Percentiles rank a stretch among this genome's conserved stretches.
Evolutionary conservation across 306 rosid species (phyloP).

Genomic region (Castanopsis chinensis): DNA sequence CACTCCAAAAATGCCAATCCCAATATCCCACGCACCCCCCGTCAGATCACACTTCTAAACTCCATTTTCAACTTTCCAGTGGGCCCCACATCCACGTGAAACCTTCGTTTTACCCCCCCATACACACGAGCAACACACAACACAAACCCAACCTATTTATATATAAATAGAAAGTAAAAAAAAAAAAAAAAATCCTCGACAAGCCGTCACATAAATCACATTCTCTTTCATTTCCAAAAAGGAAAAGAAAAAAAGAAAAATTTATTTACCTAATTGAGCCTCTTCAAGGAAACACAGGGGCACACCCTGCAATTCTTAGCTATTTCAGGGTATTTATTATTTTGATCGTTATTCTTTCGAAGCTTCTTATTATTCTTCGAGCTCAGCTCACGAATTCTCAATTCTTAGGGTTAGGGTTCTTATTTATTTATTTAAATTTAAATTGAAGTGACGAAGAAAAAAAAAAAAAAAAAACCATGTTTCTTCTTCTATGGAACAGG

Average conservation of each 20-base stretch:
- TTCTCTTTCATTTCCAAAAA: not conserved
- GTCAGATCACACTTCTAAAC: not conserved
- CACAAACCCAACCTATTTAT: not conserved
- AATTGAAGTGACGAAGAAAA: too few species aligned
- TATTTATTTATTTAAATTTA: too few species aligned
- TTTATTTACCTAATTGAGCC: conserved; percentile 31
- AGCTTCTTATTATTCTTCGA: conserved; percentile 19
- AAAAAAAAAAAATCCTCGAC: too few species aligned
- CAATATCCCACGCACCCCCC: not conserved
- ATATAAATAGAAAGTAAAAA: not conserved
- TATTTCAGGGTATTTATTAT: conserved; percentile 22
- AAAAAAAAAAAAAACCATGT: not conserved
- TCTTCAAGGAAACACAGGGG: conserved; percentile 41
- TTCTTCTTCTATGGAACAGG: conserved; percentile 30
- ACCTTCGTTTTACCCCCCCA: too few species aligned
- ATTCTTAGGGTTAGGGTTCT: conserved; percentile 10
- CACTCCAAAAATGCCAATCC: too few species aligned
- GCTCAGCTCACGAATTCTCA: conserved; percentile 14
- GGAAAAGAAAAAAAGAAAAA: not conserved
- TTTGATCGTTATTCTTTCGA: conserved; percentile 24
- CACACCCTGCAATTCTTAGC: conserved; percentile 32
- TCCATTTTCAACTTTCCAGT: too few species aligned
- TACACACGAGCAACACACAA: too few species aligned
- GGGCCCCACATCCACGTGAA: too few species aligned
- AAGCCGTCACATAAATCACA: not conserved